Conservation (phyloP, 352 stramenopile species). For the Pythium dissimile region DNA sequence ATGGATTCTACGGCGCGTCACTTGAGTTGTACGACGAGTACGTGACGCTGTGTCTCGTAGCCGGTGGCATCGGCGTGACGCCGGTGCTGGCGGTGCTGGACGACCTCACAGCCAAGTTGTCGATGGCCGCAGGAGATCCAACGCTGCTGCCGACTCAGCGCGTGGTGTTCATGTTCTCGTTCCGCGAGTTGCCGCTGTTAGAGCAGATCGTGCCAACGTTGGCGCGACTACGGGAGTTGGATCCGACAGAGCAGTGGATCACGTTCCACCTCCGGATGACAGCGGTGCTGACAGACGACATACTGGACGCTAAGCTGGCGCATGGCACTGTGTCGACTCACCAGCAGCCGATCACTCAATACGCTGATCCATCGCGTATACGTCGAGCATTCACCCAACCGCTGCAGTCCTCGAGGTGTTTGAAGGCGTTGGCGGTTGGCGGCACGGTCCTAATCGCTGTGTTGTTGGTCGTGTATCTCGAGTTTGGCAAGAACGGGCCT, state of each 20-base stretch:
- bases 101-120: slow-evolving; percentile 28
- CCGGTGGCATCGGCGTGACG: not conserved
- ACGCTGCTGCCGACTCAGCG: slow-evolving; percentile 6
- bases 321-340: slow-evolving; percentile 2
- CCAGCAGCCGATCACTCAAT: not conserved
- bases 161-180: slow-evolving; percentile 32
- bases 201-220: slow-evolving; percentile 30
- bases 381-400: not conserved
- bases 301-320: not conserved
- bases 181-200: slow-evolving; percentile 32
- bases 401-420: not conserved
- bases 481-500: not conserved
- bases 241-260: slow-evolving; percentile 23
- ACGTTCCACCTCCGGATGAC: slow-evolving; percentile 23
- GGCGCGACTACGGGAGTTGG: slow-evolving; percentile 19
- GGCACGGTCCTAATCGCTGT: not conserved
- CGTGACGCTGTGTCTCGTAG: not conserved
- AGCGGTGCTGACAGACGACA: not conserved
- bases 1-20: not conserved
- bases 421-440: not conserved
- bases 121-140: not conserved
- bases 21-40: not conserved
- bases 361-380: not conserved
- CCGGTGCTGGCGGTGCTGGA: slow-evolving; percentile 1
- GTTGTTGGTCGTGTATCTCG: not conserved